Evolutionary conservation across 176 grass and related monocot species (phyloP).

Genomic region (Cenchrus americanus): DNA sequence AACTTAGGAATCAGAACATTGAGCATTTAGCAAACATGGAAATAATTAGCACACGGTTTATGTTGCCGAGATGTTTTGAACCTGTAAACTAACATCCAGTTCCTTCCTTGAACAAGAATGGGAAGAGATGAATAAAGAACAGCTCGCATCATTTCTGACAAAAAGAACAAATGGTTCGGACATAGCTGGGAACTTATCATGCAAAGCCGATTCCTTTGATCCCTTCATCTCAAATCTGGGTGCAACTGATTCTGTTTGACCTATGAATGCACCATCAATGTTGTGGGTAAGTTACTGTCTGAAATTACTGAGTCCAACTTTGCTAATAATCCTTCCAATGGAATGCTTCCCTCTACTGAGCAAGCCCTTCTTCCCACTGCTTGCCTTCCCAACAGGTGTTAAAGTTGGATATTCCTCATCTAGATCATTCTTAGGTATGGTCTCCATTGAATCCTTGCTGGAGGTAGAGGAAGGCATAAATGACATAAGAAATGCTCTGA

Average conservation of each 20-base stretch:
- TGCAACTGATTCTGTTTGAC: constrained; percentile 39
- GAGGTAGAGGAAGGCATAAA: constrained; percentile 62
- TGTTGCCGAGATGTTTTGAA: constrained; percentile 26
- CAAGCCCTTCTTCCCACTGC: constrained; percentile 66
- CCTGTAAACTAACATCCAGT: constrained; percentile 95
- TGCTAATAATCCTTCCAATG: constrained; percentile 75
- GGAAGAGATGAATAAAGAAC: constrained; percentile 82
- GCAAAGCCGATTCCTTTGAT: constrained; percentile 42
- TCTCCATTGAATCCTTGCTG: constrained; percentile 35
- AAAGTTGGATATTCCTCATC: constrained; percentile 56
- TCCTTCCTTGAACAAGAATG: constrained; percentile 84
- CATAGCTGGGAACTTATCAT: constrained; percentile 60
- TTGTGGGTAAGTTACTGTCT: constrained; percentile 49
- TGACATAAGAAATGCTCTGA: constrained; percentile 82
- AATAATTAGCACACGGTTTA: neutral
- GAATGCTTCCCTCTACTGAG: constrained; percentile 83
- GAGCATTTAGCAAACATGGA: neutral
- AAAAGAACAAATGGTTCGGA: constrained; percentile 88
- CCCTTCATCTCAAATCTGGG: constrained; percentile 32
- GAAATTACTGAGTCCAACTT: constrained; percentile 71
- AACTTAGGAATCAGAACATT: constrained; percentile 20
- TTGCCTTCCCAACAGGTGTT: constrained; percentile 60
- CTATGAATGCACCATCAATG: constrained; percentile 44
- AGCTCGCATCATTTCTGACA: constrained; percentile 68
- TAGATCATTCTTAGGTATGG: constrained; percentile 49